Evolutionary conservation across 2,329 filamentous ascomycete species (phyloP), one percentile per base, ranked within the genome.

Genomic region (Tolypocladium amazonense): DNA sequence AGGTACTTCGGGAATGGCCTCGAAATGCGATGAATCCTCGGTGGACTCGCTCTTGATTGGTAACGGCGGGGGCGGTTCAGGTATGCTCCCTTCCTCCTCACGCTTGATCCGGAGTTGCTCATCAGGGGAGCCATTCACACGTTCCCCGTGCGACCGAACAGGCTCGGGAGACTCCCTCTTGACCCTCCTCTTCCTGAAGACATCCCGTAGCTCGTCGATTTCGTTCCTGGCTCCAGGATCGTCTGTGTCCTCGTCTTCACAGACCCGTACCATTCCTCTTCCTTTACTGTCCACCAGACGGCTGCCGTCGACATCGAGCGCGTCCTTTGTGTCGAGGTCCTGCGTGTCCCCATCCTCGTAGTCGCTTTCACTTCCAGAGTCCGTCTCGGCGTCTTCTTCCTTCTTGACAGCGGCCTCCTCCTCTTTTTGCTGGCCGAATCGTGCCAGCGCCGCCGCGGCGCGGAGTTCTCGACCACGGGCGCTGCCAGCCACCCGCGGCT

Each of bases 401-500:
- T 76, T 37, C 37, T 45, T 33, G 15, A 65, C 56, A 18, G 66
- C 62, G 1, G 71, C 63, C 33, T 71, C 66, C 57, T 79, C 77
- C 66, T 83, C 83, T 56, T 78, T 81, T 54, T 81, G 72, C 68
- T 81, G 72, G 50, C 84, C 88, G 60, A 93, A 90, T 15, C 90
- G 79, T 18, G 88, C 88, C 65, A 93, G 71, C 1, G 90, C 90
- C 2, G 90, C 90, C 7, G 88, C 88, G 2, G 89, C 90, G 59
- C 90, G 77, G 14, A 94, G 75, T 57, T 93, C 90, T 61, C 90
- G 79, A 0, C 90, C 90, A 61, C 90, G 77, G 56, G 85, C 86
- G 69, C 89, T 92, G 12, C 81, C 81, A 4, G 90, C 90, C 14
- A 93, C 88, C 55, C 87, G 81, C 0, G 90, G 90, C 61, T 88